Evolutionary conservation across 371 early-diverging fungal genomes (phyloP).

Genomic region (Smittium culicis): DNA sequence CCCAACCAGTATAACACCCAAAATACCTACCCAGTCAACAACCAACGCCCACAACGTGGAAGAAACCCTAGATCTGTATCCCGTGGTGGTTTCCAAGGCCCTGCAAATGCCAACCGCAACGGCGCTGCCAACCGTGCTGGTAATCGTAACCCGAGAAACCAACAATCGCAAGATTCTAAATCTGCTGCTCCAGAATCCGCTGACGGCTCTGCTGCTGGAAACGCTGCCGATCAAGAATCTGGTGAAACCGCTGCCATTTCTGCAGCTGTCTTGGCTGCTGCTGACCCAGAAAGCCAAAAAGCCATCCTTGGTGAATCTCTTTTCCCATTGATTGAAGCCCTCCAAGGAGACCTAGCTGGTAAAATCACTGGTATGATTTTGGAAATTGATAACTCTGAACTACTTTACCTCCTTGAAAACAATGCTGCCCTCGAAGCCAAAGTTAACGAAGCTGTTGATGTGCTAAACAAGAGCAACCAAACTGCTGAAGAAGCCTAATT

Average conservation of each 20-base stretch:
- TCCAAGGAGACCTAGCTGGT: slow-evolving; percentile 65
- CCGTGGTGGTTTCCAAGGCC: slow-evolving; percentile 23
- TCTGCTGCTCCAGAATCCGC: too few relatives aligned
- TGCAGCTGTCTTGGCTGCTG: slow-evolving; percentile 59
- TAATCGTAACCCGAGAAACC: not conserved
- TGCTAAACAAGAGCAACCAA: slow-evolving; percentile 32
- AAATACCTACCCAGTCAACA: slow-evolving; percentile 15
- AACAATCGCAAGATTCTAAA: slow-evolving; percentile 15
- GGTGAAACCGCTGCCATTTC: slow-evolving; percentile 14
- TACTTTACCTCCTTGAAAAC: slow-evolving; percentile 75
- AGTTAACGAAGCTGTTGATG: slow-evolving; percentile 76
- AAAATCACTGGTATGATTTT: slow-evolving; percentile 98
- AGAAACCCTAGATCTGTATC: not conserved
- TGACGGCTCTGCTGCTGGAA: not conserved
- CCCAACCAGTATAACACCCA: slow-evolving; percentile 16
- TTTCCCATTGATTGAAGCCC: slow-evolving; percentile 60
- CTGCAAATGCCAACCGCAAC: slow-evolving; percentile 21
- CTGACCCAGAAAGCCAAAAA: slow-evolving; percentile 78
- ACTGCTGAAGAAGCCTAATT: not conserved
- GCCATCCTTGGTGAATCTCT: slow-evolving; percentile 89
- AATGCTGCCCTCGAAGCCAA: slow-evolving; percentile 52
- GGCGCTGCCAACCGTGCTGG: slow-evolving; percentile 16
- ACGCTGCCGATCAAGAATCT: not conserved
- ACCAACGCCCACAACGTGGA: not conserved
- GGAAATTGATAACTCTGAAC: slow-evolving; percentile 93